A percentile compares a stretch with the other conserved stretches of the same genome.
Conservation (phyloP, 768 basidiomycete species). For the Cyathus striatus region DNA sequence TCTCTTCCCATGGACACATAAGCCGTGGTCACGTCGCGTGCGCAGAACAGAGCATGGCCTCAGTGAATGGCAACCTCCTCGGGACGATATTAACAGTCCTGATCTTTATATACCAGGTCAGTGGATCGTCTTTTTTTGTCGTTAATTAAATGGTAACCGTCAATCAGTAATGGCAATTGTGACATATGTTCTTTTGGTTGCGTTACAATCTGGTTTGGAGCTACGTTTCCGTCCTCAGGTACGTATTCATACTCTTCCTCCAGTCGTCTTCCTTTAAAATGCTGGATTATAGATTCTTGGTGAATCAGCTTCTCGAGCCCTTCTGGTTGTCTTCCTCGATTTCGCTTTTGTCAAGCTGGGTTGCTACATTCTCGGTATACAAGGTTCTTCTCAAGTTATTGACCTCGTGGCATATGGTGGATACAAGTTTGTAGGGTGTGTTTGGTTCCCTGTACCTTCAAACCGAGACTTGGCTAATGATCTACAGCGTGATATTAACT, state of each 20-base stretch:
- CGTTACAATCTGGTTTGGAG: slow-evolving; percentile 78
- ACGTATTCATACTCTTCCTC: neutral
- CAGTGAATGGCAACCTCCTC: slow-evolving; percentile 80
- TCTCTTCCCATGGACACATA: slow-evolving; percentile 94
- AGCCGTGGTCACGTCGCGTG: slow-evolving; percentile 75
- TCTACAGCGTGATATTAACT: slow-evolving; percentile 72
- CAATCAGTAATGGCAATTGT: slow-evolving; percentile 86
- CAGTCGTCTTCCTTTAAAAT: neutral
- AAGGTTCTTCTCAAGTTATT: slow-evolving; percentile 61
- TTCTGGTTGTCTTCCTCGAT: slow-evolving; percentile 83
- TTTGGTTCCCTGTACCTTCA: neutral
- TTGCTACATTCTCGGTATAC: slow-evolving; percentile 89
- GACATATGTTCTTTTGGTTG: slow-evolving; percentile 89
- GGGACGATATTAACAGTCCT: slow-evolving; percentile 93
- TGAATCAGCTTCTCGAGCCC: slow-evolving; percentile 75
- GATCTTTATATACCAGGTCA: slow-evolving; percentile 94
- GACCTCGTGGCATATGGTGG: slow-evolving; percentile 92
- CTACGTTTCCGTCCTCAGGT: slow-evolving; percentile 79
- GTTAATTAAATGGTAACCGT: neutral
- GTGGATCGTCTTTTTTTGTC: slow-evolving; percentile 1
- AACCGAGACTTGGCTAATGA: neutral
- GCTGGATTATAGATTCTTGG: slow-evolving; percentile 59
- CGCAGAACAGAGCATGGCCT: slow-evolving; percentile 59
- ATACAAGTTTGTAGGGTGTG: slow-evolving; percentile 95
- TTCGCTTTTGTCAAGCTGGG: slow-evolving; percentile 87